Evolutionary conservation across 495 filamentous ascomycete genomes (phyloP), one percentile per base, ranked within the genome.

Genomic region (Endocarpon pusillum): DNA sequence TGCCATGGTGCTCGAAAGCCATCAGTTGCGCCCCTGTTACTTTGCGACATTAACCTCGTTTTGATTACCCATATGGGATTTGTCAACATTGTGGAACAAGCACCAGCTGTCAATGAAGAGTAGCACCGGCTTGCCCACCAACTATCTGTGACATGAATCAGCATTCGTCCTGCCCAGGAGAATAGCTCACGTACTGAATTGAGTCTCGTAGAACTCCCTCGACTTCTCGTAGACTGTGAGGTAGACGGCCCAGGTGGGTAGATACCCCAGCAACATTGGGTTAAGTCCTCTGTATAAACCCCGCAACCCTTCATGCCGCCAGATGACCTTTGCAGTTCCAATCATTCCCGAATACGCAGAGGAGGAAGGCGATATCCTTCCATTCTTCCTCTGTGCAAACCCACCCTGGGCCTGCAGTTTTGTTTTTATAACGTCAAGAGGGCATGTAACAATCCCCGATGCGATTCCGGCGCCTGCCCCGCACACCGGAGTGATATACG

Each of bases 61-160:
- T 99, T 99, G 57, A 99, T 92, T 19, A 99, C 91, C 89, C 89
- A 99, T 38, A 99, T 99, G 0, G 89, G 89, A 54, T 99, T 99
- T n/a, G 89, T 99, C 36, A 69, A 80, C 40, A 96, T 69, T 3
- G 91, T 96, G 35, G 83, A 92, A 51, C 80, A 93, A 35, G 76
- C 82, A 12, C 89, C 89, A 21, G 84, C 89, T 23, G 81, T 72
- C 40, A 99, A 67, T 16, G 91, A 89, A 18, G 91, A 86, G 55
- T 69, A 67, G 12, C 71, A 62, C 43, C 73, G 65, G 34, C 69
- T 63, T 22, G 76, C 45, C 61, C 69, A 74, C 55, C 67, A 68
- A 43, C 61, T 73, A 40, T 64, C 61, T 69, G 42, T 34, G 34
- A 41, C 19, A 10, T 16, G 29, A 24, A 4, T 33, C 21, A 34